phyloP scores from a whole-genome alignment of 768 basidiomycete species.

The Mycena galopus region DNA sequence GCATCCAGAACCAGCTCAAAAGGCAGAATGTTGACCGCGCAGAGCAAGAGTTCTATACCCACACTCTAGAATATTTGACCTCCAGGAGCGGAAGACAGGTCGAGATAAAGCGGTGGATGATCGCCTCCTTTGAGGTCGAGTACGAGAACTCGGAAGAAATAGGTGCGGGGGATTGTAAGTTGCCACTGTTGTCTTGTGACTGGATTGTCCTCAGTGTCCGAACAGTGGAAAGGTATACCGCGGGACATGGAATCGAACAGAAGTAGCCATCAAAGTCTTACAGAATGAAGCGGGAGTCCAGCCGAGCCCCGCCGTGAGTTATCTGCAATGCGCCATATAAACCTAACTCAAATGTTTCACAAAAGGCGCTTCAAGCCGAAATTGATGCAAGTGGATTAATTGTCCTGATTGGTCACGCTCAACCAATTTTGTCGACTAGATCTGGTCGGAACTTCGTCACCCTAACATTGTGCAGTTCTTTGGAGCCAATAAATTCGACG shows the following conservation, averaged over 20 bases:
- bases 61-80: slow-evolving; percentile 25
- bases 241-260: slow-evolving; percentile 20
- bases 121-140: slow-evolving; percentile 33
- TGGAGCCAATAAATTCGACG: slow-evolving; percentile 24
- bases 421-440: neutral
- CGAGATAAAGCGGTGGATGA: slow-evolving; percentile 33
- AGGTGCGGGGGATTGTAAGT: slow-evolving; percentile 36
- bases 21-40: neutral
- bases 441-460: slow-evolving; percentile 64
- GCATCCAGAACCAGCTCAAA: slow-evolving; percentile 22
- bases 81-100: slow-evolving; percentile 25
- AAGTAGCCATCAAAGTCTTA: slow-evolving; percentile 22
- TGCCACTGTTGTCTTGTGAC: neutral
- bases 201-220: neutral
- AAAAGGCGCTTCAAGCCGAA: neutral
- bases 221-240: slow-evolving; percentile 16
- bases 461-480: slow-evolving; percentile 71
- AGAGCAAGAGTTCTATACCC: slow-evolving; percentile 28
- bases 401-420: neutral
- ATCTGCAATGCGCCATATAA: neutral
- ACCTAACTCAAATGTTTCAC: neutral
- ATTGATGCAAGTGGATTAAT: neutral
- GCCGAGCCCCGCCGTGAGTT: neutral
- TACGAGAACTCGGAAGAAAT: slow-evolving; percentile 24
- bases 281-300: neutral